Conservation (phyloP, 2,329 filamentous ascomycete species). For the Macrophomina tecta region DNA sequence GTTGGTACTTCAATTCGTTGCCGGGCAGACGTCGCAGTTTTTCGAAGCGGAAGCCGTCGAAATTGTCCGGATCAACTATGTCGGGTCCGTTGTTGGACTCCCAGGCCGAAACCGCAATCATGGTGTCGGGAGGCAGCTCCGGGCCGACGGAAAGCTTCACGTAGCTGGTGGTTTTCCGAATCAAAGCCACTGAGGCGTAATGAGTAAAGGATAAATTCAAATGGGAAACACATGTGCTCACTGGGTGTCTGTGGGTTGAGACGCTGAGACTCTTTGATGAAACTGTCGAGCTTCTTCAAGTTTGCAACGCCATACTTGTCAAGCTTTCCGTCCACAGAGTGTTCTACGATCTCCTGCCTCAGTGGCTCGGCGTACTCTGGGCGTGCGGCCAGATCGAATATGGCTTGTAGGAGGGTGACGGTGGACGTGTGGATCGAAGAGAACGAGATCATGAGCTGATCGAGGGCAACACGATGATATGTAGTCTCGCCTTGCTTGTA, state of each 20-base stretch:
- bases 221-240: background rate
- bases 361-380: constrained; percentile 31
- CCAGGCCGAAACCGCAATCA: too few relatives aligned
- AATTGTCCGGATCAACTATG: too few relatives aligned
- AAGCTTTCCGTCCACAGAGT: background rate
- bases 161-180: too few relatives aligned
- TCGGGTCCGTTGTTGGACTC: too few relatives aligned
- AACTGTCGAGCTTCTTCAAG: constrained; percentile 28
- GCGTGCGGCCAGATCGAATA: constrained; percentile 28
- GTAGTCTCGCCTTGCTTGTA: background rate
- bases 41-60: background rate
- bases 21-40: background rate
- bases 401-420: constrained; percentile 24
- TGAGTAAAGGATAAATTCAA: too few relatives aligned
- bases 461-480: background rate
- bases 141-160: too few relatives aligned
- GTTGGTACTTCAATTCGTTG: background rate
- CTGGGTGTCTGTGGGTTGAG: background rate
- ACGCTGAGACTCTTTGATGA: constrained; percentile 32
- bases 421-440: constrained; percentile 30
- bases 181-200: too few relatives aligned
- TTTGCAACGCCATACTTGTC: background rate
- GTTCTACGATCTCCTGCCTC: constrained; percentile 30
- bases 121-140: too few relatives aligned
- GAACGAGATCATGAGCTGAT: constrained; percentile 29